Evolutionary conservation across 331 rosid genomes (phyloP), one percentile per base, ranked within the genome.

Genomic region (Malus hybrid): DNA sequence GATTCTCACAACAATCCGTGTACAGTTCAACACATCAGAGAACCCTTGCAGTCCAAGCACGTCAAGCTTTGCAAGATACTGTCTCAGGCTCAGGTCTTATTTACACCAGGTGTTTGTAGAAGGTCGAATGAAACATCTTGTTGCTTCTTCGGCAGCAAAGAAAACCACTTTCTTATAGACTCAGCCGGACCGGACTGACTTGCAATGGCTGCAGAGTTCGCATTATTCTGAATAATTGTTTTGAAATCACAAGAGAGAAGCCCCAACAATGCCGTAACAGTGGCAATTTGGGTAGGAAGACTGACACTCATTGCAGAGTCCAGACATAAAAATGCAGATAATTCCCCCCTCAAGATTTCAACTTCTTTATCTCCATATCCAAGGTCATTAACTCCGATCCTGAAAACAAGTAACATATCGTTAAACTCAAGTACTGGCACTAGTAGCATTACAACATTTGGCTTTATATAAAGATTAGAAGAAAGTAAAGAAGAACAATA

Each of bases 311-410:
- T 55, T 67, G 88, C 76, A 59, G 82, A 67, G 52, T 73, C 56
- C 34, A 42, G 63, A 28, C 78, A 73, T 18, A 89, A 82, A 80
- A 85, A 84, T 55, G 84, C 61, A 32, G 79, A 81, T 65, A 93
- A 78, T 61, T 79, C 62, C 74, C 75, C 32, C 81, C 96, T 87
- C 85, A 91, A 77, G 36, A 68, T 83, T 73, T 80, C 80, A 34
- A 93, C 87, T 61, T 84, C 89, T 67, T 20, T 69, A 54, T 90
- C 96, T 74, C 85, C 96, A 65, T 76, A 88, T 78, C 98, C 96
- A 78, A 75, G 82, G 54, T 85, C 66, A 82, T 80, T 85, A 74
- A 91, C 86, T 71, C 96, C 96, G 62, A 80, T 82, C 89, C 98
- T 93, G 86, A 78, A 84, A 70, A 77, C 50, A 68, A 77, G 56